A percentile compares a stretch with the other conserved stretches of the same genome.
These are phyloP conservation scores for Neofusicoccum laricinum DNA, from an alignment of 2,329 filamentous ascomycete species.

Conservation along the genomic window DNA sequence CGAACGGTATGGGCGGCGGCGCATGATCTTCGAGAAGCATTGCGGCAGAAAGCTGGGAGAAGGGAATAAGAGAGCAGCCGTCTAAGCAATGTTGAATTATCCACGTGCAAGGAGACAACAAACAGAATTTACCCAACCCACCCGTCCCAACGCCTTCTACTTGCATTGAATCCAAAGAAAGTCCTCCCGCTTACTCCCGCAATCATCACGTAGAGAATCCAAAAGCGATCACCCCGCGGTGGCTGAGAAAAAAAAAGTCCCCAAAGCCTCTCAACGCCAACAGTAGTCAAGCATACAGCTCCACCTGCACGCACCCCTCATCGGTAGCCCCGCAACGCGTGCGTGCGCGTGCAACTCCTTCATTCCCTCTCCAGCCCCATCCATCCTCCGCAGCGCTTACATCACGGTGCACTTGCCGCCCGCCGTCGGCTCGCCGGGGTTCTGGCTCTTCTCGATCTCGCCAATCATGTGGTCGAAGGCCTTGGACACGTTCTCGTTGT, in stretches of 20 bases:
- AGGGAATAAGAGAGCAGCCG: background rate
- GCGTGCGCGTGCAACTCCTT: background rate
- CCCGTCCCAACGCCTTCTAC: background rate
- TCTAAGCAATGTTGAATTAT: constrained; percentile 5
- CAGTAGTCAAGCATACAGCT: background rate
- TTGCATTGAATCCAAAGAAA: background rate
- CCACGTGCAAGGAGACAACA: background rate
- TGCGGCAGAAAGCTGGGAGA: background rate
- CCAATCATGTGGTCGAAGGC: constrained; percentile 92
- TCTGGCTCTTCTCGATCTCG: constrained; percentile 92
- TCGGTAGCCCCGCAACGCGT: background rate
- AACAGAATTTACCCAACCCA: background rate
- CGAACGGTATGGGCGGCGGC: background rate
- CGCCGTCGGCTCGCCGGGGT: constrained; percentile 77
- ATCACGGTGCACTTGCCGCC: constrained; percentile 82
- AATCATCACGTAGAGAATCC: background rate
- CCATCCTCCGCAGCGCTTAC: constrained; percentile 47
- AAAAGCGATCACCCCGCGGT: background rate
- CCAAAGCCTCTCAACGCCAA: constrained; percentile 1
- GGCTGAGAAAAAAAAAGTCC: background rate
- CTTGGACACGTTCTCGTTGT: constrained; percentile 89
- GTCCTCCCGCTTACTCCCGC: background rate
- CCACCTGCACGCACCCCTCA: background rate
- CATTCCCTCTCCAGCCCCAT: background rate
- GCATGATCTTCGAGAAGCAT: background rate